Evolutionary conservation across 2,329 filamentous ascomycete species (phyloP).

Genomic region (Penicillium italicum): DNA sequence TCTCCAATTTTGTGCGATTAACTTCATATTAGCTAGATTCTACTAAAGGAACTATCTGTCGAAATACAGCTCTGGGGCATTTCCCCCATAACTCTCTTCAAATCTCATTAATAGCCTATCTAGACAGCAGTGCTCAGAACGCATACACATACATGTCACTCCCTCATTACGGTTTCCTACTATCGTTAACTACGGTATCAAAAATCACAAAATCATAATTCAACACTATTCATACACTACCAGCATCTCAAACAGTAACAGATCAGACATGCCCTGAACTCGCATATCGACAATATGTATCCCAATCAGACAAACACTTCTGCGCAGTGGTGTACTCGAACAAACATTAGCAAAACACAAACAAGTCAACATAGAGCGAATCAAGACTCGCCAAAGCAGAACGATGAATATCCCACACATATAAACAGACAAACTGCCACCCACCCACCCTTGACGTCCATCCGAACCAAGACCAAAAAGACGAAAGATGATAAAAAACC

Average conservation of each 20-base stretch:
- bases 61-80: background rate
- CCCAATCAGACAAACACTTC: background rate
- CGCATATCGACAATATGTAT: background rate
- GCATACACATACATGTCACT: too few relatives aligned
- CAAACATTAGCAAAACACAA: background rate
- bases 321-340: background rate
- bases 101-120: background rate
- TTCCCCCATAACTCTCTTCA: too few relatives aligned
- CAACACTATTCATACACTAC: background rate
- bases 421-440: too few relatives aligned
- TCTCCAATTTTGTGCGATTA: too few relatives aligned
- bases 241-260: background rate
- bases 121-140: too few relatives aligned
- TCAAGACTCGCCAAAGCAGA: background rate
- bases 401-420: too few relatives aligned
- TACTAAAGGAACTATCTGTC: too few relatives aligned
- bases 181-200: background rate
- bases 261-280: background rate
- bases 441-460: too few relatives aligned
- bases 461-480: too few relatives aligned
- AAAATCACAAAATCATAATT: background rate
- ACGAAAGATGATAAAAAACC: too few relatives aligned
- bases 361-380: background rate
- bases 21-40: too few relatives aligned
- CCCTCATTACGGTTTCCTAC: too few relatives aligned